Conservation (phyloP, 129 eudicot species). For the Flaveria robusta region DNA sequence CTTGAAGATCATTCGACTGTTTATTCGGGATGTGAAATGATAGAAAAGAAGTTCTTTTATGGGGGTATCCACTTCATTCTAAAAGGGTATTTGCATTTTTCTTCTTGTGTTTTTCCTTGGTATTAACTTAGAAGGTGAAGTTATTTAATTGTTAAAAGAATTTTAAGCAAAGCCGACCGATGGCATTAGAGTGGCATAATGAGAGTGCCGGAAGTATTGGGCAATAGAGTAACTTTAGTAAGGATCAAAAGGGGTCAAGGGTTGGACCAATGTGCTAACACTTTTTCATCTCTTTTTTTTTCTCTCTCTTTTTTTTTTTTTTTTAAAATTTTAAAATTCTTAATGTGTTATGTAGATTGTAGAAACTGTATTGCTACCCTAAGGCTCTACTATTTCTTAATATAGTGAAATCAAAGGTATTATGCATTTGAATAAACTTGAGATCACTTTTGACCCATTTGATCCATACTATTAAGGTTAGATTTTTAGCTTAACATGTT, state of each 20-base stretch:
- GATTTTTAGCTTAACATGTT: neutral
- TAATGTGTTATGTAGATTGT: neutral
- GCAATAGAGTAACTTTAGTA: neutral
- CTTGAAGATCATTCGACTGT: constrained; percentile 30
- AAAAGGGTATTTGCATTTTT: constrained; percentile 59
- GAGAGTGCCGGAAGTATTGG: neutral
- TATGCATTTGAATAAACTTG: neutral
- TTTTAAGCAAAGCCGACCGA: neutral
- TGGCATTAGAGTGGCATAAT: neutral
- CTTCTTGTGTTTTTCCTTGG: constrained; percentile 17
- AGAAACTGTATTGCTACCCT: neutral
- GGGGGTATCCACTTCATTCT: constrained; percentile 54
- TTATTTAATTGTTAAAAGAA: neutral
- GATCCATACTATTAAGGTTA: neutral
- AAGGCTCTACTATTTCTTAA: neutral
- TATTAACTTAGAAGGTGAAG: neutral
- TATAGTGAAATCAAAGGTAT: neutral
- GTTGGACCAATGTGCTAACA: neutral
- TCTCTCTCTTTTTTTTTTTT: no score
- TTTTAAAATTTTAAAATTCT: no score
- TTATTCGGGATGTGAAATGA: constrained; percentile 47
- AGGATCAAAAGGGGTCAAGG: neutral
- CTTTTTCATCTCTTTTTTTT: no score
- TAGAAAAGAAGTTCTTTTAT: constrained; percentile 38
- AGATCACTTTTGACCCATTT: neutral